phyloP scores from a whole-genome alignment of 805 yeast genomes.

The Saturnispora diversa region DNA sequence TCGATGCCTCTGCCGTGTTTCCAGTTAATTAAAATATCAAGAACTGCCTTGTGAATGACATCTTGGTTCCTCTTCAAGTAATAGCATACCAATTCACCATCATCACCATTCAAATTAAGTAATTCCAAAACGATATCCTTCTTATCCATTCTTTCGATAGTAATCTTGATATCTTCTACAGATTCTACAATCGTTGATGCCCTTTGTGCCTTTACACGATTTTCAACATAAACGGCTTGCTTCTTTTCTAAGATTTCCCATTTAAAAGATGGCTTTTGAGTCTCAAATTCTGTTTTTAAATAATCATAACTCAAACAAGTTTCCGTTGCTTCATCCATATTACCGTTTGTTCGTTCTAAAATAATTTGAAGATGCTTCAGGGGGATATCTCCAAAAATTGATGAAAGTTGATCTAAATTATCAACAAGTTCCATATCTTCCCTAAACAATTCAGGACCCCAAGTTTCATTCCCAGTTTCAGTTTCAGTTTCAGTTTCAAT shows the following conservation, averaged over 20 bases:
- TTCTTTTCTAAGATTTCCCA: slow-evolving; percentile 16
- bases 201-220: background rate
- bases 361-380: slow-evolving; percentile 25
- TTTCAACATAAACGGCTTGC: background rate
- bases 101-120: slow-evolving; percentile 2
- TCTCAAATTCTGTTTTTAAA: slow-evolving; percentile 11
- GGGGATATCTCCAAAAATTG: slow-evolving; percentile 40
- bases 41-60: slow-evolving; percentile 14
- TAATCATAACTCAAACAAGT: slow-evolving; percentile 24
- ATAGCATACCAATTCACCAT: slow-evolving; percentile 13
- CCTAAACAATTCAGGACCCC: background rate
- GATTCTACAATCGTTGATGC: background rate
- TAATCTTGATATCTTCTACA: slow-evolving; percentile 11
- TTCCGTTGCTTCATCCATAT: slow-evolving; percentile 29
- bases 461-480: no score
- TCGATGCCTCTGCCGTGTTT: background rate
- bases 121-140: slow-evolving; percentile 16
- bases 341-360: slow-evolving; percentile 26
- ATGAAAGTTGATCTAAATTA: slow-evolving; percentile 18
- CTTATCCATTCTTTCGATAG: slow-evolving; percentile 8
- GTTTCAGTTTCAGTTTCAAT: no score
- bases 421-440: background rate
- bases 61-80: slow-evolving; percentile 13
- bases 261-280: background rate
- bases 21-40: slow-evolving; percentile 17